phyloP scores from a whole-genome alignment of 768 basidiomycete genomes.

The Aureoboletus auriporus region DNA sequence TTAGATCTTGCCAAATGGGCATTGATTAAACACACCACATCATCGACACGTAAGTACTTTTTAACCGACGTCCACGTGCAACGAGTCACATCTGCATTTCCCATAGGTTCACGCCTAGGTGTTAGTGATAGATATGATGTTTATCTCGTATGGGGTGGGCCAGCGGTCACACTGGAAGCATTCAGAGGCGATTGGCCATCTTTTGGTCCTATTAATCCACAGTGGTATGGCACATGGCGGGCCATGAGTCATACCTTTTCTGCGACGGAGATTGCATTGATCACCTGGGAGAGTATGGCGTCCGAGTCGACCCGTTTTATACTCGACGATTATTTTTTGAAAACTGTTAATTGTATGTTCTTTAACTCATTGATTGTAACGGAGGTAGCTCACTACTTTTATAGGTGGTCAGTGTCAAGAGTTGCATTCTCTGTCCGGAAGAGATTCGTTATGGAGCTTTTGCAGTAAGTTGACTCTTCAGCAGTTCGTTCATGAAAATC shows the following conservation, averaged over 20 bases:
- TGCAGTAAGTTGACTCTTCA: conserved; percentile 21
- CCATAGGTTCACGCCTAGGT: background rate
- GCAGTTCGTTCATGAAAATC: background rate
- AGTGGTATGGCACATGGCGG: conserved; percentile 7
- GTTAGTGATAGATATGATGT: conserved; percentile 1
- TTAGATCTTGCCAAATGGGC: conserved; percentile 16
- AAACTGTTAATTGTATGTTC: conserved; percentile 22
- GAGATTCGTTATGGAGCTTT: conserved; percentile 22
- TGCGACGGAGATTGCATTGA: background rate
- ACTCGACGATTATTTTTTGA: conserved; percentile 13
- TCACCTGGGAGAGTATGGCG: background rate
- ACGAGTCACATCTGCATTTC: too few species aligned
- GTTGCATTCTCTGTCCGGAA: conserved; percentile 6
- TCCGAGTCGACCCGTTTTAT: conserved; percentile 13
- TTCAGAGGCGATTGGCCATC: conserved; percentile 8
- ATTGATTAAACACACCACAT: background rate
- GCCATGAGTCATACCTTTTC: conserved; percentile 8
- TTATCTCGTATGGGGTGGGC: conserved; percentile 14
- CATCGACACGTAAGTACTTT: background rate
- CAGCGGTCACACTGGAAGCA: conserved; percentile 5
- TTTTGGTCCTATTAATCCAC: background rate
- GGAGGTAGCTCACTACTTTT: background rate
- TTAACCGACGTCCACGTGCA: too few species aligned
- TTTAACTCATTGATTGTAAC: background rate
- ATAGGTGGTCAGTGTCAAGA: conserved; percentile 9